Evolutionary conservation across 2,329 filamentous ascomycete genomes (phyloP), one percentile per base, ranked within the genome.

Genomic region (Pochonia chlamydosporia): DNA sequence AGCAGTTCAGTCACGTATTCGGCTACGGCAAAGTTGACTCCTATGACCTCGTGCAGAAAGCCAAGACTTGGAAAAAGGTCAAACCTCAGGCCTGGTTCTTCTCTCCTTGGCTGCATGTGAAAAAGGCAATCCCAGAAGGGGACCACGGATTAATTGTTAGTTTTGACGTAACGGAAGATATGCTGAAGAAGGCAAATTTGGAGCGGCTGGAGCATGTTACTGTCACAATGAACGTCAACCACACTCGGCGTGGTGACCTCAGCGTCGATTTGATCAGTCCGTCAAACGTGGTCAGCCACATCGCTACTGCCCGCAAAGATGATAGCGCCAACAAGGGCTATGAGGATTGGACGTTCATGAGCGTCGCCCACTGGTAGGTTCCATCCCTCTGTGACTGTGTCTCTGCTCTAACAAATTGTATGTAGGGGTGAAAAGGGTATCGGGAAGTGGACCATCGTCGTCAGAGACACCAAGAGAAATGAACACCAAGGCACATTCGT

Each of bases 321-420:
- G 93, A 99, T 64, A 72, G 76, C 1, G 78, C 76, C 30, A 63
- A 69, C 1, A 67, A 69, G 20, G 93, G 93, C 8, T 99, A 97
- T 63, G 72, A 84, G 31, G 89, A 97, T 68, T 99, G 93, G 93
- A 97, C 92, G 0, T 99, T 99, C 60, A 99, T 99, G 93, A 95
- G 85, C 52, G 93, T 99, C 31, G 91, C 85, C 53, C 93, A 99
- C 64, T 99, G 91, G 87, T 90, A 76, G 67, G 84, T 67, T 18
- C 25, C 16, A 20, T 11, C 8, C 16, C 33, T 16, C 11, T 4
- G 3, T 3, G 13, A 4, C 2, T 23, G 35, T 16, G 9, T 23
- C 18, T 5, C 8, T 21, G 20, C 18, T 5, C 65, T 73, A 62
- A 73, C 56, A 4, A 18, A 44, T 46, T n/a, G 39, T 35, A 28